A percentile compares a stretch with the other conserved stretches of the same genome.
Evolutionary conservation across 495 filamentous ascomycete genomes (phyloP).

Genomic region (Xylaria venustula): DNA sequence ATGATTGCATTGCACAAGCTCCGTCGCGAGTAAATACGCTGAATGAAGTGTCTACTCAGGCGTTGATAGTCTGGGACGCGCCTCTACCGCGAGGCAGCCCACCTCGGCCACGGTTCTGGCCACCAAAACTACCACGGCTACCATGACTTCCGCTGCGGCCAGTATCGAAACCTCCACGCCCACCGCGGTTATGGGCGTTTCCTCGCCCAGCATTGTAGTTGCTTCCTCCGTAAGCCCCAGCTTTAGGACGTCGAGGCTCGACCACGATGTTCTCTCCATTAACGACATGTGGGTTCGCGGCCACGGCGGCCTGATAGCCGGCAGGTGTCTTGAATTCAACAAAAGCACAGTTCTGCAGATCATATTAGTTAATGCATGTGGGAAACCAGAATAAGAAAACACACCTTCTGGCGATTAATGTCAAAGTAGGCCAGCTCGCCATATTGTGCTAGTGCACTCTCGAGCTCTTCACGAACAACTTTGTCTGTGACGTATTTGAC

Average conservation of each 20-base stretch:
- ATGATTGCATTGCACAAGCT: neutral
- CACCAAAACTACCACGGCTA: conserved; percentile 64
- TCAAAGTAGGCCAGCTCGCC: conserved; percentile 86
- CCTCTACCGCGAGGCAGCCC: conserved; percentile 47
- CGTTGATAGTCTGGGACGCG: conserved; percentile 39
- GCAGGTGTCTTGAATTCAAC: conserved; percentile 82
- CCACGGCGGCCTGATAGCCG: conserved; percentile 76
- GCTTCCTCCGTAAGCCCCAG: conserved; percentile 61
- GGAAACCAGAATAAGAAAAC: conserved; percentile 18
- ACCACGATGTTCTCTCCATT: conserved; percentile 77
- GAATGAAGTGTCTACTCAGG: conserved; percentile 22
- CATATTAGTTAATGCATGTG: conserved; percentile 13
- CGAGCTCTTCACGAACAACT: conserved; percentile 67
- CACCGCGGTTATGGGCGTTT: conserved; percentile 52
- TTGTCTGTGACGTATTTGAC: conserved; percentile 92
- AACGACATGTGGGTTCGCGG: conserved; percentile 82
- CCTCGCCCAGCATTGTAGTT: conserved; percentile 64
- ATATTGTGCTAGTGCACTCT: conserved; percentile 61
- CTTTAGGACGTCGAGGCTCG: conserved; percentile 82
- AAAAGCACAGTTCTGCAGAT: conserved; percentile 84
- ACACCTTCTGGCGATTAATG: conserved; percentile 85
- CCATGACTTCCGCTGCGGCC: conserved; percentile 61
- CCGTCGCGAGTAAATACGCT: neutral
- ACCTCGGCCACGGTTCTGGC: conserved; percentile 61
- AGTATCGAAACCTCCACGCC: conserved; percentile 61